Conservation (phyloP, 2,329 filamentous ascomycete genomes). For the Sarocladiaceae sp. region DNA sequence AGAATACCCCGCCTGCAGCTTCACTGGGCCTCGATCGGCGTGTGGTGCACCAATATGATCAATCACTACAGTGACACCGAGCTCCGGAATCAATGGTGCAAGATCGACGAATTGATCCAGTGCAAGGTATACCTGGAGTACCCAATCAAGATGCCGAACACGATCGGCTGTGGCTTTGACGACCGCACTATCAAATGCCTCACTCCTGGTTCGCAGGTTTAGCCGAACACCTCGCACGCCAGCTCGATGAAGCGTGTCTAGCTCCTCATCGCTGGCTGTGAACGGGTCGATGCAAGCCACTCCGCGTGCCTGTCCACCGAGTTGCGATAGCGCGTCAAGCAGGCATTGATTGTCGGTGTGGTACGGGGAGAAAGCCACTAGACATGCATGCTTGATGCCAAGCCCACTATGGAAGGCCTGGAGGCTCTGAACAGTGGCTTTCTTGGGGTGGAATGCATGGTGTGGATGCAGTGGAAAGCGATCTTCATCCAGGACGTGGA, state of each 20-base stretch:
- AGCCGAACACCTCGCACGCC: neutral
- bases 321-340: slow-evolving; percentile 22
- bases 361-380: slow-evolving; percentile 26
- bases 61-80: slow-evolving; percentile 21
- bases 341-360: slow-evolving; percentile 24
- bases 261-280: neutral
- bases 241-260: neutral
- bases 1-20: neutral
- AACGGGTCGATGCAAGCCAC: slow-evolving; percentile 13
- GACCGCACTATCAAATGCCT: slow-evolving; percentile 17
- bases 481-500: slow-evolving; percentile 21
- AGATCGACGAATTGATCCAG: slow-evolving; percentile 19
- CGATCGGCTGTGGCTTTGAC: slow-evolving; percentile 18
- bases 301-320: slow-evolving; percentile 17
- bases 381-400: slow-evolving; percentile 19
- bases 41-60: slow-evolving; percentile 21
- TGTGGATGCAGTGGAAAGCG: slow-evolving; percentile 15
- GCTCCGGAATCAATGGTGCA: slow-evolving; percentile 17
- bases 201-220: neutral
- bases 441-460: slow-evolving; percentile 17
- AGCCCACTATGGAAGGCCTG: slow-evolving; percentile 12
- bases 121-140: slow-evolving; percentile 24
- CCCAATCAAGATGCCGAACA: slow-evolving; percentile 22
- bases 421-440: slow-evolving; percentile 16
- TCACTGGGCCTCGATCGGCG: slow-evolving; percentile 14